Conservation (phyloP, 2,329 filamentous ascomycete genomes). For the Talaromyces funiculosus region DNA sequence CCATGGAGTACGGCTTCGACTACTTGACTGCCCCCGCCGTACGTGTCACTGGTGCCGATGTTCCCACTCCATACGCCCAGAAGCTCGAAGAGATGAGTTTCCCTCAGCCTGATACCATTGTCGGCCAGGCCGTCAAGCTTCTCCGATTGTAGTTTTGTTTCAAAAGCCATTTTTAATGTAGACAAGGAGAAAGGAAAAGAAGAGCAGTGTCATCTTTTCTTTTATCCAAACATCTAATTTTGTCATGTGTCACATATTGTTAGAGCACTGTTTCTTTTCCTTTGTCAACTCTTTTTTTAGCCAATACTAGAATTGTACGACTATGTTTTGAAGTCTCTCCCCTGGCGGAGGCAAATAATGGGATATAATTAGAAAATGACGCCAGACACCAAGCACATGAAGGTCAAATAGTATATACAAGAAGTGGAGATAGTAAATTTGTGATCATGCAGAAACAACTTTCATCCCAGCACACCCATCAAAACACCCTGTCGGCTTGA, state of each 20-base stretch:
- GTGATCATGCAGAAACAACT: conserved; percentile 13
- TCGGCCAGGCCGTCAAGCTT: conserved; percentile 82
- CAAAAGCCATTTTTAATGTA: neutral
- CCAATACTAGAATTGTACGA: conserved; percentile 18
- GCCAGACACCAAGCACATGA: neutral
- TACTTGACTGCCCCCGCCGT: conserved; percentile 92
- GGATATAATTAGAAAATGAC: neutral
- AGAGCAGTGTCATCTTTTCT: neutral
- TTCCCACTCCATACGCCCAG: conserved; percentile 90
- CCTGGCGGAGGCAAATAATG: neutral
- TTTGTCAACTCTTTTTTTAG: conserved; percentile 18
- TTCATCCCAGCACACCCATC: conserved; percentile 29
- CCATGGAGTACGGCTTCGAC: conserved; percentile 98
- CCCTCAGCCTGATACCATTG: conserved; percentile 83
- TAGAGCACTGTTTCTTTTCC: conserved; percentile 22
- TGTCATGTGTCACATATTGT: conserved; percentile 32
- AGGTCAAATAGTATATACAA: neutral
- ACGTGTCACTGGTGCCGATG: conserved; percentile 92
- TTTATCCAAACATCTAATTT: conserved; percentile 19
- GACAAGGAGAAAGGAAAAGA: conserved; percentile 3
- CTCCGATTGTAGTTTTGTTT: conserved; percentile 59
- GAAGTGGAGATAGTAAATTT: neutral
- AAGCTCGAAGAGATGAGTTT: conserved; percentile 93
- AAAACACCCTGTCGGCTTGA: conserved; percentile 47
- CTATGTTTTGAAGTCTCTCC: conserved; percentile 11